Base-by-base conservation (phyloP, 2,329 filamentous ascomycete species). In the Aspergillus ochraceus region DNA sequence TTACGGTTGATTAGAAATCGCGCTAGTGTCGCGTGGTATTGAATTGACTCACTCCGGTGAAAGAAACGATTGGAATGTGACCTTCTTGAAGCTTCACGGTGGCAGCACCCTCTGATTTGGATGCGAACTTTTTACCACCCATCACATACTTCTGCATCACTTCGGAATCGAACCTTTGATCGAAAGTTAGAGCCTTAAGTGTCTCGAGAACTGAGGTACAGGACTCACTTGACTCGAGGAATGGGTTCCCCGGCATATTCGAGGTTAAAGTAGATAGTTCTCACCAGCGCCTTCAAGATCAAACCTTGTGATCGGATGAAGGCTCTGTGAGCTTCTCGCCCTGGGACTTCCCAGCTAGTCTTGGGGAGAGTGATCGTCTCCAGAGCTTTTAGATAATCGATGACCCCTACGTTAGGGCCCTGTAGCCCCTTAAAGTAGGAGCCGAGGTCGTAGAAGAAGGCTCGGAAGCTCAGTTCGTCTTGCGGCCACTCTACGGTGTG, bases 351-450 rank as follows among this genome's bases (percentile, higher is more conserved):
- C 45, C 59, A 58, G 29, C 49, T 60, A 20, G 30, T 58, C 9
- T 29, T 50, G 22, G 59, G 59, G 14, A 60, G 14, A 2, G 26
- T 54, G n/a, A 60, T 54, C 29, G 51, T 30, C 51, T 54, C 26
- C 39, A 8, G n/a, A 9, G 46, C 20, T 14, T 29, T 58, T 47
- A 42, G 36, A 9, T n/a, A 42, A 42, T 42, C 36, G 2, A 42
- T 42, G 17, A 42, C 14, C 17, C 36, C 36, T 8, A n/a, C 36
- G 36, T 42, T 42, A 42, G 17, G 36, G 14, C 36, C 36, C 17
- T 17, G 36, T 6, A 54, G 10, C 1, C 30, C 29, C 17, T 26
- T 9, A 29, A 26, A 36, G 24, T 57, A 45, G 49, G 20, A 26
- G 12, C 22, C 19, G 10, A 54, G 36, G 47, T 47, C 9, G 19